phyloP scores from a whole-genome alignment of 2,329 filamentous ascomycete genomes.

The Phoma sp. region DNA sequence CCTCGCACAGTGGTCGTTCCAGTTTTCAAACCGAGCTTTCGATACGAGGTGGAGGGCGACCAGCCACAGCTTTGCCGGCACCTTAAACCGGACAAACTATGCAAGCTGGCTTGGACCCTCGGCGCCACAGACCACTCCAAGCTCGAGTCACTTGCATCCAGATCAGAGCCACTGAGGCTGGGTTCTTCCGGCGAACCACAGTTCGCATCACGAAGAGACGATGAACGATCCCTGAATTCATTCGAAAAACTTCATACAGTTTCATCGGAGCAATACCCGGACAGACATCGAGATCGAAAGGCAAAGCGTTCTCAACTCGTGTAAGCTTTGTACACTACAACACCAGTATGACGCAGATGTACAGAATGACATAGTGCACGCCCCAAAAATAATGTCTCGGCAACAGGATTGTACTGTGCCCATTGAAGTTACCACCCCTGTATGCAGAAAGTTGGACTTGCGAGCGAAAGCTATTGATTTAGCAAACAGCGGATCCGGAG shows the following conservation, averaged over 20 bases:
- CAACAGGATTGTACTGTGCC: conserved; percentile 1
- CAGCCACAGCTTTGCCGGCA: conserved; percentile 4
- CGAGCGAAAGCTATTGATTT: conserved; percentile 18
- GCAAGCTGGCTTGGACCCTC: not conserved
- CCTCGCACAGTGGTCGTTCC: conserved; percentile 1
- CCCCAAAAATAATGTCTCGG: conserved; percentile 9
- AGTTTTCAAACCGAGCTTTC: not conserved
- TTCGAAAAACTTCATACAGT: not conserved
- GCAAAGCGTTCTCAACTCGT: not conserved
- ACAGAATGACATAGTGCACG: not conserved
- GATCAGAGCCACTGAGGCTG: conserved; percentile 1
- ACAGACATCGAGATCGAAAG: not conserved
- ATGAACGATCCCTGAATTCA: not conserved
- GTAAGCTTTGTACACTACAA: not conserved
- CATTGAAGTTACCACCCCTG: not conserved
- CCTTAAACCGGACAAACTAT: not conserved
- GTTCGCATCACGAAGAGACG: not conserved
- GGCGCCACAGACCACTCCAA: not conserved
- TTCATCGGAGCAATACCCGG: not conserved
- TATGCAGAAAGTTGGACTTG: conserved; percentile 5
- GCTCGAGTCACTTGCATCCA: not conserved
- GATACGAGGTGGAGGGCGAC: not conserved
- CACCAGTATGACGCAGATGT: conserved; percentile 6
- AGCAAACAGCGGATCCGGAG: conserved; percentile 16
- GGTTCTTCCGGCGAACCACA: not conserved